Conservation (phyloP, 1,139 yeast genomes). For the Sugiyamaella paludigena region DNA sequence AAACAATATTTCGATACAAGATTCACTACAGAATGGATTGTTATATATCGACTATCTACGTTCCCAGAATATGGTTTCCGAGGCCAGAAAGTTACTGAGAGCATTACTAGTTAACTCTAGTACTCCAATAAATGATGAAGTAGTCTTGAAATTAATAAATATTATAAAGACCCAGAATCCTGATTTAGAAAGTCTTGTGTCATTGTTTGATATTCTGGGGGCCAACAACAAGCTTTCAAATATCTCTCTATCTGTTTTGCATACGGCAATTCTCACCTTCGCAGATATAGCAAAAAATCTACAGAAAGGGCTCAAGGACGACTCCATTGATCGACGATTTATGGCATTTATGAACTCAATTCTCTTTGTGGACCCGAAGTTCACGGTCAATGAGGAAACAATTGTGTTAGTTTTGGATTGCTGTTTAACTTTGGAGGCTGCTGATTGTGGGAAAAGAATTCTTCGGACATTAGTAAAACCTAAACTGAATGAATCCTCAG, state of each 20-base stretch:
- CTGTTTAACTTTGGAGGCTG: constrained; percentile 22
- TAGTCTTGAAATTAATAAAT: constrained; percentile 8
- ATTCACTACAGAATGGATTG: constrained; percentile 17
- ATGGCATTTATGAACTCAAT: constrained; percentile 13
- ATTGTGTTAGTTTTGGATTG: constrained; percentile 26
- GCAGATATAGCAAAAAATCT: constrained; percentile 8
- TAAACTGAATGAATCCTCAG: constrained; percentile 8
- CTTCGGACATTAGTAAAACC: constrained; percentile 22
- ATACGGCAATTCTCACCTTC: constrained; percentile 16
- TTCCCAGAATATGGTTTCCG: constrained; percentile 19
- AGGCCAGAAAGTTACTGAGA: constrained; percentile 25
- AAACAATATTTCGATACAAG: constrained; percentile 10
- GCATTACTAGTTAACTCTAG: constrained; percentile 15
- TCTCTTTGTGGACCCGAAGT: constrained; percentile 11
- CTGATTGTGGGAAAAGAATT: constrained; percentile 18
- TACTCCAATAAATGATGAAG: constrained; percentile 12
- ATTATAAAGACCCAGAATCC: constrained; percentile 16
- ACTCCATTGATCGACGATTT: constrained; percentile 2
- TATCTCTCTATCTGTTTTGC: constrained; percentile 11
- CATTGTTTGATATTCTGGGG: constrained; percentile 8
- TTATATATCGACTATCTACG: constrained; percentile 22
- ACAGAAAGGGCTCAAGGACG: not conserved
- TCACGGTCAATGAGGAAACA: constrained; percentile 18
- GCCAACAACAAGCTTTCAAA: not conserved
- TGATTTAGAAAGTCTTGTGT: constrained; percentile 15